Evolutionary conservation across 495 filamentous ascomycete genomes (phyloP), one percentile per base, ranked within the genome.

Genomic region (Hyphodiscus hymeniophilus): DNA sequence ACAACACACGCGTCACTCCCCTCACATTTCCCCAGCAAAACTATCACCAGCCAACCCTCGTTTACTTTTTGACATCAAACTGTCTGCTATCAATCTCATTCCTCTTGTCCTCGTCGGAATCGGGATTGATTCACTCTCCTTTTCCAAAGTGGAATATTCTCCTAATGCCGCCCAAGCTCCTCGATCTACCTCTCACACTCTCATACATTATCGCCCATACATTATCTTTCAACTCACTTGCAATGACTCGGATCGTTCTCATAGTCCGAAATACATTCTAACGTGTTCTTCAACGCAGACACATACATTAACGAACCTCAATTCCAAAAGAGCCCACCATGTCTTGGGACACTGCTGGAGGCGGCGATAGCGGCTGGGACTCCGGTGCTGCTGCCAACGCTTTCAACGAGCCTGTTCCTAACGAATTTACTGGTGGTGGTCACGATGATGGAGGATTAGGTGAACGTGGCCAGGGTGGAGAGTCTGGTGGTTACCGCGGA

Each of bases 381-480:
- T 18, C 21, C 30, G 48, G 43, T 24, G 46, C 31, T 21, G 45
- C 35, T 16, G 23, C 40, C 34, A 50, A 32, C 17, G 10, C 26
- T 38, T 43, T 15, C 20, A 21, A 20, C 24, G 42, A 43, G 12
- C 18, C 33, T 41, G 32, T 11, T 40, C 15, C 6, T 28, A 45
- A 45, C 39, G 34, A 26, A 16, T 31, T 20, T 26, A 26, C 10
- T 16, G 42, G 21, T 13, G 18, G 12, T 45, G 42, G 11, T 2
- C 5, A 7, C 30, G 47, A 28, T 61, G 51, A 54, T 53, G 53
- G 66, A 66, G 55, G 51, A 58, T 54, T 31, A 49, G 51, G 70
- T 69, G 56, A 64, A 67, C 55, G 69, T 56, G 63, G 63, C 53
- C 51, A 55, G 39, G 55, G 56, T 55, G 65, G 63, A 48, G 50